Evolutionary conservation across 192 early-diverging fungal genomes (phyloP), one percentile per base, ranked within the genome.

Genomic region (Coemansia sp.): DNA sequence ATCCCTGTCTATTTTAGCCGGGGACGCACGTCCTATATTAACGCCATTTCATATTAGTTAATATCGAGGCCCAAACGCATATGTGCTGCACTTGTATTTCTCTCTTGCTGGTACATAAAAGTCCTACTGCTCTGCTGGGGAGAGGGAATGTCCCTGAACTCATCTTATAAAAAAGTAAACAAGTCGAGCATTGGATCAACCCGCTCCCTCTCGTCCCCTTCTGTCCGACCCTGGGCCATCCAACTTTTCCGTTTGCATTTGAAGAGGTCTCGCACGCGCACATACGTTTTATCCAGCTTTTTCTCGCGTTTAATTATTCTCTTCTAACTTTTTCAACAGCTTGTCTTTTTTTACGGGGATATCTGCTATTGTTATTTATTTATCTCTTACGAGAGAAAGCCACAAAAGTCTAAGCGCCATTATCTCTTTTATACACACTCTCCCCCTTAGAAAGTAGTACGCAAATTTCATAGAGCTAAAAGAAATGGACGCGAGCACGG

Each of bases 391-490:
- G 19, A 40, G 44, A 14, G 39, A 11, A 57, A 56, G 41, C 21
- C 35, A 67, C 45, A 41, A 66, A 66, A 66, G 64, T 42, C 54
- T 59, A 67, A 59, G 51, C 53, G 39, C 53, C 45, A 54, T 34
- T 64, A 45, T 54, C 39, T 21, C 1, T 24, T 46, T 50, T 48
- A 27, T 27, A 46, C 24, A 6, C 44, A 24, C 24, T 17, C 31
- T 17, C 44, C 29, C 14, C 35, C 24, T 39, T 63, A 63, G 37
- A 63, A 61, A 61, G 36, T 17, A 59, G 21, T 34, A 41, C 59
- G n/a, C 35, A 37, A 33, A 44, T 44, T 63, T 8, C n/a, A 31
- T 33, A 63, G 41, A 45, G 7, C 41, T 17, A 16, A 29, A 16
- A 61, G 7, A 13, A 61, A 61, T 53, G 64, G 48, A 65, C 21